Base-by-base conservation (phyloP, 192 early-diverging fungal genomes). In the Coemansia guatemalensis region DNA sequence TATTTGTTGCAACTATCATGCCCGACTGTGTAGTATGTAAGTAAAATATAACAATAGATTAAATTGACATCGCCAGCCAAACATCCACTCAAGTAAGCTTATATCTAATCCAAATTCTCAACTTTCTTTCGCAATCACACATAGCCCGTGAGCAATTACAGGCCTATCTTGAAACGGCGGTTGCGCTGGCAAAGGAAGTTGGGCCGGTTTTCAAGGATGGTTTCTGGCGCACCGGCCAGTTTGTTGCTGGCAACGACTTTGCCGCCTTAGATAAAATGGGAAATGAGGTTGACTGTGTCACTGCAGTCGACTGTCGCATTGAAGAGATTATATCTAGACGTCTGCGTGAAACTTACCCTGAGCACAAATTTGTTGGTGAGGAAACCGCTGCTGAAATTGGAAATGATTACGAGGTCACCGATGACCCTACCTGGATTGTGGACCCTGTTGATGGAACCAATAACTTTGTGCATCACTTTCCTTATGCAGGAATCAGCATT, bases 331-430 rank as follows among this genome's bases (percentile, higher is more conserved):
- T 97, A 9, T 87, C 89, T 56, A 58, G 66, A 9, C 75, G 84
- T 23, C 78, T 96, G 48, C 77, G 70, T 24, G 35, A 57, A 0
- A 70, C 76, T 8, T 90, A 84, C 72, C 93, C 94, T 2, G 32
- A 48, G 0, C 90, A 94, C 77, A 77, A 75, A 68, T 93, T 99
- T 67, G 90, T 99, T 35, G 96, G 96, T 57, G 92, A 97, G 65
- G 94, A 96, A 63, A 86, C 90, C 3, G 80, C 86, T 24, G 84
- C 91, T 18, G 85, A 73, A 62, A 35, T 24, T 18, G 77, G 68
- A n/a, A 50, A 75, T 20, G 87, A 78, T 30, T 83, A 82, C 65
- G 56, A 57, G 8, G 73, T 92, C 44, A 88, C 88, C 20, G 67
- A 90, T 62, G 82, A 85, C 17, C 92, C 91, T 8, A 94, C 94